Evolutionary conservation across 2,329 filamentous ascomycete species (phyloP).

Genomic region (Trichoderma koningiopsis): DNA sequence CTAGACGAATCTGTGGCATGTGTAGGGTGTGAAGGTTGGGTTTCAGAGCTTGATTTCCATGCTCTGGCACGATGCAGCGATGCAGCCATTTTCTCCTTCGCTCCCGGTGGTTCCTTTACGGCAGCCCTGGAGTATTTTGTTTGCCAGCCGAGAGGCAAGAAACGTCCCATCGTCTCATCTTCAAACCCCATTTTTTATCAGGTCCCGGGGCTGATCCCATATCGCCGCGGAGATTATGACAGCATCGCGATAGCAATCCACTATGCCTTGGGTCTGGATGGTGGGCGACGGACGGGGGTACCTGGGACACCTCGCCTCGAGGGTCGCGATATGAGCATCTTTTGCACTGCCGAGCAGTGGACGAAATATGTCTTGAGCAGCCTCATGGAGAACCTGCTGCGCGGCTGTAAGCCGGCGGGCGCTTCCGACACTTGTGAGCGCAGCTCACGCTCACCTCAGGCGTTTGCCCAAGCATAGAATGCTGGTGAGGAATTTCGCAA

Average conservation of each 20-base stretch:
- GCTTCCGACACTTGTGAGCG: neutral
- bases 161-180: slow-evolving; percentile 89
- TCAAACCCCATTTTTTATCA: slow-evolving; percentile 91
- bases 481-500: neutral
- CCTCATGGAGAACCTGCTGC: neutral
- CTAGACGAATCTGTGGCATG: slow-evolving; percentile 72
- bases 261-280: slow-evolving; percentile 73
- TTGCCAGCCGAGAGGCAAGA: slow-evolving; percentile 82
- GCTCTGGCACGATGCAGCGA: slow-evolving; percentile 86
- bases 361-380: neutral
- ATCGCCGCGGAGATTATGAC: slow-evolving; percentile 89
- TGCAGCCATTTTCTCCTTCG: slow-evolving; percentile 89
- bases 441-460: neutral
- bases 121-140: slow-evolving; percentile 92
- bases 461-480: neutral
- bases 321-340: slow-evolving; percentile 31
- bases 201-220: slow-evolving; percentile 81
- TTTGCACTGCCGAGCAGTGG: neutral
- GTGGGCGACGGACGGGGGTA: slow-evolving; percentile 63
- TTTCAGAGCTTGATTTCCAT: slow-evolving; percentile 87
- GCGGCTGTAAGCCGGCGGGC: neutral
- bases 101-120: slow-evolving; percentile 95
- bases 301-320: slow-evolving; percentile 61
- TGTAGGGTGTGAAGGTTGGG: slow-evolving; percentile 86
- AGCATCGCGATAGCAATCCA: slow-evolving; percentile 83